phyloP scores from a whole-genome alignment of 2,329 filamentous ascomycete species.

The Boeremia exigua region DNA sequence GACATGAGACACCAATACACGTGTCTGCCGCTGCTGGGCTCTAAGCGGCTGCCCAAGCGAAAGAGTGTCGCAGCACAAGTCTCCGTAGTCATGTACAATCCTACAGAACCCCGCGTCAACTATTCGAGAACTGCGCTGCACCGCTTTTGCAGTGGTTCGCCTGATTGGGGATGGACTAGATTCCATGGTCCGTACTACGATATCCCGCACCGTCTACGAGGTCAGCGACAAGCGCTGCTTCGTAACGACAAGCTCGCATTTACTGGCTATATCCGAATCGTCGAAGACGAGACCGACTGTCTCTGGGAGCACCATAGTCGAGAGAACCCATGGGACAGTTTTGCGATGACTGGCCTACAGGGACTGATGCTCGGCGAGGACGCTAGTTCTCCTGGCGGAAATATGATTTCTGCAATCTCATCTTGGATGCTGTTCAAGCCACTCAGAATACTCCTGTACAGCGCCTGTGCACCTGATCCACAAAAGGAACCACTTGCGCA shows the following conservation, averaged over 20 bases:
- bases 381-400: conserved; percentile 43
- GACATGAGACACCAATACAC: conserved; percentile 32
- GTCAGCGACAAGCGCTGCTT: conserved; percentile 64
- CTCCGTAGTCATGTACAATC: conserved; percentile 68
- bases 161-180: conserved; percentile 70
- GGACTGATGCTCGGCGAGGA: conserved; percentile 49
- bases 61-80: conserved; percentile 63
- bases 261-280: conserved; percentile 65
- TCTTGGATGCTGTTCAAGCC: conserved; percentile 66
- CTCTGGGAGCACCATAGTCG: conserved; percentile 66
- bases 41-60: conserved; percentile 46
- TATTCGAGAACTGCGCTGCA: conserved; percentile 63
- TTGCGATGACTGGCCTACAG: conserved; percentile 63
- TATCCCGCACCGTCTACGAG: conserved; percentile 62
- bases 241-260: conserved; percentile 67
- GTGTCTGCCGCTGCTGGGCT: conserved; percentile 46
- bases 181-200: conserved; percentile 66
- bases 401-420: conserved; percentile 61
- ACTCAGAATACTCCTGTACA: conserved; percentile 63
- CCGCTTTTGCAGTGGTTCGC: conserved; percentile 63
- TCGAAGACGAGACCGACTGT: conserved; percentile 65
- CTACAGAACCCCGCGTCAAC: conserved; percentile 64
- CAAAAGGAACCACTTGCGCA: conserved; percentile 53
- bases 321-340: conserved; percentile 63
- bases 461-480: conserved; percentile 55